Conservation (phyloP, 495 filamentous ascomycete species). For the Hyaloscypha finlandica region DNA sequence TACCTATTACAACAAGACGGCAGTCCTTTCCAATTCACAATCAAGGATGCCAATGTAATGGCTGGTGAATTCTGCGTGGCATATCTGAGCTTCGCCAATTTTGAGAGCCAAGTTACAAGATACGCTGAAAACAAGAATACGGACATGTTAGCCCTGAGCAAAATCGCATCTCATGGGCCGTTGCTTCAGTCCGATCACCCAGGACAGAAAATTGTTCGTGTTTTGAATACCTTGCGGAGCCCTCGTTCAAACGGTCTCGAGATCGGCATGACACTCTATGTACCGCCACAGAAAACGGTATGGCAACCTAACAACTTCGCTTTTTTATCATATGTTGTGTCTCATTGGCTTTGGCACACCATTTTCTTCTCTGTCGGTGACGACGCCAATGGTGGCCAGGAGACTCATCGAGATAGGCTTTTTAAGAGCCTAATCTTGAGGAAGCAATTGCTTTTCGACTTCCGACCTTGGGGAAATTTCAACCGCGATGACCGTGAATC, state of each 20-base stretch:
- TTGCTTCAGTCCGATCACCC: neutral
- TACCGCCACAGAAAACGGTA: neutral
- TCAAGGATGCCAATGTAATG: constrained; percentile 16
- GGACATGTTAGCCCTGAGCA: constrained; percentile 5
- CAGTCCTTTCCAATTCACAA: constrained; percentile 20
- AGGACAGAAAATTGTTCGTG: neutral
- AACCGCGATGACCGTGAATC: neutral
- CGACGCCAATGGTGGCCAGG: neutral
- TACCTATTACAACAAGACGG: constrained; percentile 22
- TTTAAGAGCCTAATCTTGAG: constrained; percentile 9
- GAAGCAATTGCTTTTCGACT: constrained; percentile 9
- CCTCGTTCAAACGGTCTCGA: neutral
- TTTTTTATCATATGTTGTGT: constrained; percentile 1
- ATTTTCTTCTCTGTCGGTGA: neutral
- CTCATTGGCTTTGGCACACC: constrained; percentile 19
- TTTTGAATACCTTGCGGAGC: constrained; percentile 3
- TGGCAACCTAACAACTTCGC: neutral
- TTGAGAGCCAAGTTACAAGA: constrained; percentile 27
- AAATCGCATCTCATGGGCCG: neutral
- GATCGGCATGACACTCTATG: neutral
- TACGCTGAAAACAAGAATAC: constrained; percentile 7
- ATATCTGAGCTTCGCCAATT: constrained; percentile 41
- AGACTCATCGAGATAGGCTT: neutral
- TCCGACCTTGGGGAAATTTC: constrained; percentile 12
- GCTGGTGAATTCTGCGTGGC: constrained; percentile 39